Base-by-base conservation (phyloP, 768 basidiomycete genomes). In the Boletus sp. region DNA sequence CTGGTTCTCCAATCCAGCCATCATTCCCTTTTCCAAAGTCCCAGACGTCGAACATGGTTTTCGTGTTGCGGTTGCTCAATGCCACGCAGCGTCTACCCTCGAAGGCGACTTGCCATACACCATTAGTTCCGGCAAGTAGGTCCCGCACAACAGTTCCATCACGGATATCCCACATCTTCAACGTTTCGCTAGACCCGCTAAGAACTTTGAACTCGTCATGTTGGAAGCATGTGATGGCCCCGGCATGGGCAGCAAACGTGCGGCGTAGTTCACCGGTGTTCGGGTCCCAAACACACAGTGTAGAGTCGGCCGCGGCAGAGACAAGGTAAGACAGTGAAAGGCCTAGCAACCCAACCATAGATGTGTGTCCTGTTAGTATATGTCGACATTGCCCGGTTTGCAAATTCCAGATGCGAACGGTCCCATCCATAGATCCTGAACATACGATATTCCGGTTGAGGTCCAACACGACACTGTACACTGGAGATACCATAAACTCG, bases 151-250 rank as follows among this genome's bases (percentile, higher is more conserved):
- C 86, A 1, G 82, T 80, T 20, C 96, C 97, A 54, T 94, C 91
- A 37, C 87, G 77, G 57, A 96, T 81, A 70, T 98, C 90, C 97
- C 97, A 99, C 87, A 98, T 91, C 80, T 98, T 98, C 64, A 99
- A 79, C 56, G 91, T 93, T 15, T 96, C 97, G 63, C 98, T 96
- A 14, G 90, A 92, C 12, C 96, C 96, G 66, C 90, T 92, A 30
- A 99, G 81, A 45, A 98, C 92, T 70, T 97, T 98, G 78, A 92
- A 93, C 70, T 98, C 95, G 71, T 98, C 96, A 63, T 97, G 94
- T 72, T 96, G 94, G 80, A 98, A 98, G 75, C 96, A 99, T 17
- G 97, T 98, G 63, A 99, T 98, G n/a, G 96, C 94, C 18, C 95
- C 96, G 7, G 89, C 90, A 71, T 98, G 96, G 1, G 92, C 93